These are phyloP conservation scores for Lolium multiflorum DNA, from an alignment of 176 grass and related monocot genomes.

Conservation along the genomic window DNA sequence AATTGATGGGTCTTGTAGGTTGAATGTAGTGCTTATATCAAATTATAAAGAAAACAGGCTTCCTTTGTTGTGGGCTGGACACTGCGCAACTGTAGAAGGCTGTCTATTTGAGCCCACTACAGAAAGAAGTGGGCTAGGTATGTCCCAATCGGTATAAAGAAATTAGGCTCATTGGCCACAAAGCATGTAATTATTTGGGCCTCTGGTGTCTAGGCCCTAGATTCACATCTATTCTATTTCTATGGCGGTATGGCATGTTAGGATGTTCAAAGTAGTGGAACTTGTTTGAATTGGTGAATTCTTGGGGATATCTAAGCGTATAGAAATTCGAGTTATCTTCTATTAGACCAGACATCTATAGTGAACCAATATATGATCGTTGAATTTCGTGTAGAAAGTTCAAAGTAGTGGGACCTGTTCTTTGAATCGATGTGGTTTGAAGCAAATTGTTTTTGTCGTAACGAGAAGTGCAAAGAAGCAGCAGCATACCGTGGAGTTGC, in stretches of 20 bases:
- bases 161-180: neutral
- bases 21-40: neutral
- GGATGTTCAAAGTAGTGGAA: too few relatives aligned
- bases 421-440: neutral
- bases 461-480: neutral
- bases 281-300: neutral
- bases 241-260: too few relatives aligned
- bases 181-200: too few relatives aligned
- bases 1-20: too few relatives aligned
- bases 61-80: neutral
- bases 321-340: neutral
- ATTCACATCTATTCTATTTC: too few relatives aligned
- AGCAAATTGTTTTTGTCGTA: neutral
- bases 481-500: slow-evolving; percentile 55
- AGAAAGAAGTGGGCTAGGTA: neutral
- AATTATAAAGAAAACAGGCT: neutral
- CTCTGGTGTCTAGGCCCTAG: too few relatives aligned
- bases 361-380: neutral
- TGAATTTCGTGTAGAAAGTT: too few relatives aligned
- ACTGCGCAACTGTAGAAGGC: neutral
- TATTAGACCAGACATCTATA: neutral
- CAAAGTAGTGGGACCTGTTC: neutral
- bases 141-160: neutral
- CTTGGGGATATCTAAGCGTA: neutral
- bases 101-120: neutral